Evolutionary conservation across 345 rosid species (phyloP).

Genomic region (Eutrema japonicum): DNA sequence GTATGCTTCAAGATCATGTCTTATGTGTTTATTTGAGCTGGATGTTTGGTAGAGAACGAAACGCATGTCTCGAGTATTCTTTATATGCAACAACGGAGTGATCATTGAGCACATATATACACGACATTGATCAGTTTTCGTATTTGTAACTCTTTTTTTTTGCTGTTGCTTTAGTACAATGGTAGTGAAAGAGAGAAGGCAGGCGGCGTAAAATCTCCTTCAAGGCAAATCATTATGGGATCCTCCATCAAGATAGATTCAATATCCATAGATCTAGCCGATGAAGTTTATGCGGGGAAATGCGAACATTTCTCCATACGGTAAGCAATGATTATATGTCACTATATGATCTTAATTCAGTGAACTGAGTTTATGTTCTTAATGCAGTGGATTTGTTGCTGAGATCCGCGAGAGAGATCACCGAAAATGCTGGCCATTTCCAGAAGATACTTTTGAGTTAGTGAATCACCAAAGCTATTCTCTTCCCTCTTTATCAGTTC

Average conservation of each 20-base stretch:
- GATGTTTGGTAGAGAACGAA: too few relatives aligned
- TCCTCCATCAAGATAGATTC: constrained; percentile 60
- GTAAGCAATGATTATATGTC: constrained; percentile 43
- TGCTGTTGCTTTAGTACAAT: background rate
- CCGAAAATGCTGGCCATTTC: constrained; percentile 67
- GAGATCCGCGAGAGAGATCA: constrained; percentile 58
- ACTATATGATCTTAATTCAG: background rate
- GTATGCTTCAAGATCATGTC: background rate
- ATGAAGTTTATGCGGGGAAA: constrained; percentile 27
- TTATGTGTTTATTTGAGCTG: too few relatives aligned
- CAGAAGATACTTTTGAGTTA: constrained; percentile 42
- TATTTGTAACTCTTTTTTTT: background rate
- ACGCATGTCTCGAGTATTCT: background rate
- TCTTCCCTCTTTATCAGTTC: constrained; percentile 59
- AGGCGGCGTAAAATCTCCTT: background rate
- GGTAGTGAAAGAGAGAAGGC: constrained; percentile 5
- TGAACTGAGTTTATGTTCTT: background rate
- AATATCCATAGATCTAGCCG: constrained; percentile 57
- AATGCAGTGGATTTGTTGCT: constrained; percentile 68
- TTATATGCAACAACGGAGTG: too few relatives aligned
- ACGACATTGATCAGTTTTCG: too few relatives aligned
- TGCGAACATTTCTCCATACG: constrained; percentile 77
- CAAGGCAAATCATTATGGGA: constrained; percentile 28
- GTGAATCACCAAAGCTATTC: constrained; percentile 39
- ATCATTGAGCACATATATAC: too few relatives aligned